Conservation (phyloP, 2,329 filamentous ascomycete genomes). For the Neonectria magnoliae region DNA sequence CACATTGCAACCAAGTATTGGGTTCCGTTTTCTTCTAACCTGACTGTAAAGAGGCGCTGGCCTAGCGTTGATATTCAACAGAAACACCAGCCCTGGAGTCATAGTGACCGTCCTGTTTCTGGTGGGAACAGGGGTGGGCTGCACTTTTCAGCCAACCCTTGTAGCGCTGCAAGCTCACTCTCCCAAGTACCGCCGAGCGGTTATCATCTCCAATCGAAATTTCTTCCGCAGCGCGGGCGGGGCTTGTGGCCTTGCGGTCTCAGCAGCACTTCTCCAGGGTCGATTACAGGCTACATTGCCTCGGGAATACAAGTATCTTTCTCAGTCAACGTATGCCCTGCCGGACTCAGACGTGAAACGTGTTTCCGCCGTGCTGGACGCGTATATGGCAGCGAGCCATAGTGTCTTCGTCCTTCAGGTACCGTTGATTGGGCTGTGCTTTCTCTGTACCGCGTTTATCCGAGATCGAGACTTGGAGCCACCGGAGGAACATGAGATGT, state of each 20-base stretch:
- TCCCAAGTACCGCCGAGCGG: conserved; percentile 65
- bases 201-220: conserved; percentile 70
- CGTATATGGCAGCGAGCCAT: conserved; percentile 23
- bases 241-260: conserved; percentile 66
- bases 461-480: conserved; percentile 17
- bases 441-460: conserved; percentile 20
- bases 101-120: conserved; percentile 61
- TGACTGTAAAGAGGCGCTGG: conserved; percentile 54
- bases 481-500: conserved; percentile 9
- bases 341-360: conserved; percentile 5
- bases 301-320: conserved; percentile 15
- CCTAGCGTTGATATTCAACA: conserved; percentile 60
- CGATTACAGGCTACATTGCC: conserved; percentile 42
- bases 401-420: conserved; percentile 20
- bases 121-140: conserved; percentile 63
- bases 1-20: background rate
- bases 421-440: conserved; percentile 15
- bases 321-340: conserved; percentile 20
- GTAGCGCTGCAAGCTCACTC: conserved; percentile 68
- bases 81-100: conserved; percentile 54
- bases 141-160: conserved; percentile 58
- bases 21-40: background rate
- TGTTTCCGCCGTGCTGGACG: conserved; percentile 10
- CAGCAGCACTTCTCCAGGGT: conserved; percentile 59
- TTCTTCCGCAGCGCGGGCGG: conserved; percentile 69